Evolutionary conservation across 2,329 filamentous ascomycete species (phyloP).

Genomic region (Alternaria consortialis): DNA sequence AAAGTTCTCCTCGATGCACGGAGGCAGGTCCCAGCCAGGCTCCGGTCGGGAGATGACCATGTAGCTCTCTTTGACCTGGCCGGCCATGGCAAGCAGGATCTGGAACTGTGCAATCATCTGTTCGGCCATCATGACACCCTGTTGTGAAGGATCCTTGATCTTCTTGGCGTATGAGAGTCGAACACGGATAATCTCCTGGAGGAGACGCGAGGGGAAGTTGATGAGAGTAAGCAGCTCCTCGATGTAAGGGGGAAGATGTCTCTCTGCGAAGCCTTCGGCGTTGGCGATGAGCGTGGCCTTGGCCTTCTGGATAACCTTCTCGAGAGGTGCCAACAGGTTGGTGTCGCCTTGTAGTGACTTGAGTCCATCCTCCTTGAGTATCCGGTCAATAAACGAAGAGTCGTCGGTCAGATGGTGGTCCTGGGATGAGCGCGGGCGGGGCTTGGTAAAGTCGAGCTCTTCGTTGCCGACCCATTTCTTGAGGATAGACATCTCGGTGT

Average conservation of each 20-base stretch:
- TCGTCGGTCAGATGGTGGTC: slow-evolving; percentile 84
- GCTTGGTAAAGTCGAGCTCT: slow-evolving; percentile 87
- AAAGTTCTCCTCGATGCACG: slow-evolving; percentile 96
- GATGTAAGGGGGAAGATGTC: slow-evolving; percentile 93
- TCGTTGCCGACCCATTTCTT: slow-evolving; percentile 98
- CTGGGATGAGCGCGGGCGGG: slow-evolving; percentile 72
- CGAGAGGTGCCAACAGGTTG: slow-evolving; percentile 86
- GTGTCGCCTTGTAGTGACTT: slow-evolving; percentile 86
- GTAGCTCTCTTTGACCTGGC: slow-evolving; percentile 91
- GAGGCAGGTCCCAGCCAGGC: slow-evolving; percentile 92
- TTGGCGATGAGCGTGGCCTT: slow-evolving; percentile 91
- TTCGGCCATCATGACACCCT: slow-evolving; percentile 92
- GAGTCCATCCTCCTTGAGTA: slow-evolving; percentile 94
- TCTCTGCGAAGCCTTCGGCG: slow-evolving; percentile 81
- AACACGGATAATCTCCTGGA: slow-evolving; percentile 95
- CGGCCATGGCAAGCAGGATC: slow-evolving; percentile 88
- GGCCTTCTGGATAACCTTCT: slow-evolving; percentile 88
- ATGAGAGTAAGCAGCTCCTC: slow-evolving; percentile 95
- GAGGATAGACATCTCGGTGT: slow-evolving; percentile 88
- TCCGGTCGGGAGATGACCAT: slow-evolving; percentile 83
- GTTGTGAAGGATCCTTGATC: slow-evolving; percentile 93
- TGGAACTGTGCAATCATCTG: slow-evolving; percentile 99
- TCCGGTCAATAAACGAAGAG: slow-evolving; percentile 89
- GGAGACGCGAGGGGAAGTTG: slow-evolving; percentile 94
- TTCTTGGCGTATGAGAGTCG: slow-evolving; percentile 90